Evolutionary conservation across 495 filamentous ascomycete genomes (phyloP), one percentile per base, ranked within the genome.

Genomic region (Podospora fimiseda): DNA sequence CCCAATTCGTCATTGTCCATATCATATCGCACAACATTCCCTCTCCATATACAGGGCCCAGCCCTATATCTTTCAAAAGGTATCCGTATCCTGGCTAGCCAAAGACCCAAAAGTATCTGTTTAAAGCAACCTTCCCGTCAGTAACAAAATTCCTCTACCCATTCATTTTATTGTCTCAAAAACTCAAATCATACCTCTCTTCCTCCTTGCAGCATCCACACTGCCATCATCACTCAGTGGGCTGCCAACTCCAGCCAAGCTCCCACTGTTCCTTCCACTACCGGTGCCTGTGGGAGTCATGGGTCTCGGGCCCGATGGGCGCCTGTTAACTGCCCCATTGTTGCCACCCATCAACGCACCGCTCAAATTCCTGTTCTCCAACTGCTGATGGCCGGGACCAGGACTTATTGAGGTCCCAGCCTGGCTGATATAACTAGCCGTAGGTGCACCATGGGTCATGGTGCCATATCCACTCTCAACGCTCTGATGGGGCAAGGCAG

Each of bases 51-150:
- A n/a, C n/a, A n/a, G n/a, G n/a, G n/a, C n/a, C n/a, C n/a, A n/a
- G n/a, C n/a, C n/a, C n/a, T n/a, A n/a, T n/a, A n/a, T 41, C 14
- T n/a, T 41, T 18, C 74, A 80, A 55, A 79, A 79, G 22, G 76
- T 79, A 57, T 80, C 77, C 20, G 71, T 75, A 50, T 79, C 76
- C 48, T 72, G 74, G 52, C 72, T 76, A 22, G 62, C 68, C 16
- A 77, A 55, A 1, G 75, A 72, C 51, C 76, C 76, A 58, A 79
- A 80, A 19, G 77, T 80, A 65, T 80, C 77, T 80, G 46, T 0
- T 45, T 22, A 9, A n/a, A 23, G 8, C 39, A 18, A n/a, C n/a
- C 43, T 3, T 20, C 15, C 13, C 24, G 43, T 45, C 20, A 45
- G 43, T 19, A 6, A 6, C 15, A 9, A n/a, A 6, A n/a, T 14